Conservation (phyloP, 176 grass and related monocot genomes). For the Saccharum spontaneum region DNA sequence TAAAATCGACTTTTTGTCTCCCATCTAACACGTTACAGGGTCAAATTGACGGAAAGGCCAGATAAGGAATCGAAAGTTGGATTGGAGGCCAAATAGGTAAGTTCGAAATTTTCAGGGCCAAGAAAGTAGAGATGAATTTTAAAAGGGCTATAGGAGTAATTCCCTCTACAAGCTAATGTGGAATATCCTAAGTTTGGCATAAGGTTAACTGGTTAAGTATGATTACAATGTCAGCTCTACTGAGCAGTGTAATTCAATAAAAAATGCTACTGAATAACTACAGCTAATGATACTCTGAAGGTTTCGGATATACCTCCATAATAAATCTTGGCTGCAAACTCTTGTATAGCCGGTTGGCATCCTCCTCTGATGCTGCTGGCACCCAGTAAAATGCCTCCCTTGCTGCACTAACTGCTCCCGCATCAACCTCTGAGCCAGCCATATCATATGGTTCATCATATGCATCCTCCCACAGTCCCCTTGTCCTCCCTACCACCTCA, state of each 20-base stretch:
- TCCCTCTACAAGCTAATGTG: background rate
- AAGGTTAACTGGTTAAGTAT: background rate
- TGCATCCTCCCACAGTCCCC: constrained; percentile 61
- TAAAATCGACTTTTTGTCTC: too few relatives aligned
- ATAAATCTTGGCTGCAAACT: constrained; percentile 76
- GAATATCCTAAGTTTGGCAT: constrained; percentile 3
- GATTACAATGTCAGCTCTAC: background rate
- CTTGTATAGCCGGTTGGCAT: constrained; percentile 71
- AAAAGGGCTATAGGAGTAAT: too few relatives aligned
- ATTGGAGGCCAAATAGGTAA: too few relatives aligned
- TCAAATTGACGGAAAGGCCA: too few relatives aligned
- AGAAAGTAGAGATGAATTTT: too few relatives aligned
- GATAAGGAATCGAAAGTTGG: too few relatives aligned
- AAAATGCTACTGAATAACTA: background rate
- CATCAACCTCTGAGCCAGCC: constrained; percentile 58
- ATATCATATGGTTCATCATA: constrained; percentile 79
- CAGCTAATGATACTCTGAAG: constrained; percentile 22
- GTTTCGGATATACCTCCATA: constrained; percentile 67
- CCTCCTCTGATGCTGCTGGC: constrained; percentile 37
- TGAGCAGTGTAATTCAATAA: background rate
- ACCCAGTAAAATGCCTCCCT: constrained; percentile 71
- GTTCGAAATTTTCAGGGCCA: too few relatives aligned
- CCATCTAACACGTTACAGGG: too few relatives aligned
- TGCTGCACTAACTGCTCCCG: background rate
- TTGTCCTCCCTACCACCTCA: constrained; percentile 45